Base-by-base conservation (phyloP, 2,329 filamentous ascomycete species). In the Aspergillus caelatus region DNA sequence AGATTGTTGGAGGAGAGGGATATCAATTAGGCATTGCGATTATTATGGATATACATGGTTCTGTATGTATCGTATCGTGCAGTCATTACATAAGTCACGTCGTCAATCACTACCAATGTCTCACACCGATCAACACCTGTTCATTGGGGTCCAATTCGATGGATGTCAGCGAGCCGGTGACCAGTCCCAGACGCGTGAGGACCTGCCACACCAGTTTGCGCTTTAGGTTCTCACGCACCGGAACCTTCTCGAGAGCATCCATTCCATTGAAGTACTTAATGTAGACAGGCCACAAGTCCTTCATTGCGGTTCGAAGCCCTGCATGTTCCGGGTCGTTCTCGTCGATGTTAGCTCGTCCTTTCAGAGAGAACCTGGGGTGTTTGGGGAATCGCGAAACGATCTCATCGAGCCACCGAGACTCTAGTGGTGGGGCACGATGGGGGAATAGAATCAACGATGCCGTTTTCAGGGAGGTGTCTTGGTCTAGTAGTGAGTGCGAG, bases 241-340 rank as follows among this genome's bases (percentile, higher is more conserved):
- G 88, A 68, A 99, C 91, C 70, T 94, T 89, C 80, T 99, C 95
- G 64, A 98, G 83, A 2, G 94, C 89, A 73, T 91, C 89, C 62
- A 85, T 86, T 1, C 95, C 95, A 75, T 98, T 94, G 70, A 98
- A 92, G 77, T 97, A 95, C 76, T 91, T 92, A 71, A 89, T 85
- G 70, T 97, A 88, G 52, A 85, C 82, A 2, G 88, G 86, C 91
- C 93, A 96, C 55, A 86, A 85, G 62, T 87, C 85, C 48, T 86
- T 83, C 16, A 91, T 69, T 1, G 74, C 68, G 11, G 67, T 71
- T 32, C 71, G 69, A 12, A 70, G 66, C 14, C 70, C 75, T 9
- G 69, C 68, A 32, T 72, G 68, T 16, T 72, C 71, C 8, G 60
- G 52, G 30, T 75, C 71, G 36, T 64, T 65, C 10, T 64, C 68